Percentiles rank a stretch among this genome's conserved stretches.
These are phyloP conservation scores for Pichia norvegensis DNA, from an alignment of 1,139 yeast species.

Conservation along the genomic window DNA sequence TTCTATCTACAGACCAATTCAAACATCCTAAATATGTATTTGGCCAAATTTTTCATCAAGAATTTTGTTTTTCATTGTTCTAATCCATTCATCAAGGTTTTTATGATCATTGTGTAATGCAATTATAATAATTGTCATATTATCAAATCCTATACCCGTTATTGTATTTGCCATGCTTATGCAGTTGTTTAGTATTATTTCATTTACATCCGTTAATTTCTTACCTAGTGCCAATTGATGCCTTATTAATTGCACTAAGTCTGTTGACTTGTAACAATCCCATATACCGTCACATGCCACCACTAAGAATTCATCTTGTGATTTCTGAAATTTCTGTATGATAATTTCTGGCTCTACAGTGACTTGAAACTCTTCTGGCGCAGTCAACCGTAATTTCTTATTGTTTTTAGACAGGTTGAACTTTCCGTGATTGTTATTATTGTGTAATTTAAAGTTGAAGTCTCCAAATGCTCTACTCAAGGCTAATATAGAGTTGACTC, in stretches of 20 bases:
- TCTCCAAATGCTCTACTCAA: conserved; percentile 74
- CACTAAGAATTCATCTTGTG: conserved; percentile 53
- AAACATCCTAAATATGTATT: neutral
- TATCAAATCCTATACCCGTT: conserved; percentile 76
- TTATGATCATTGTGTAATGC: conserved; percentile 31
- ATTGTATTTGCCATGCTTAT: conserved; percentile 64
- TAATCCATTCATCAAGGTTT: conserved; percentile 49
- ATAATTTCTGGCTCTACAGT: conserved; percentile 67
- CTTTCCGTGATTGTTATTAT: conserved; percentile 26
- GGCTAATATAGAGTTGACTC: conserved; percentile 70
- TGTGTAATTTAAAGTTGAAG: conserved; percentile 47
- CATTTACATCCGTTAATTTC: conserved; percentile 50
- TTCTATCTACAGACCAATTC: neutral
- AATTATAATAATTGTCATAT: conserved; percentile 64
- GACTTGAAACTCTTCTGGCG: conserved; percentile 41
- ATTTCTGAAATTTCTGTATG: conserved; percentile 33
- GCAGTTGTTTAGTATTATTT: conserved; percentile 55
- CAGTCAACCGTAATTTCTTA: conserved; percentile 31
- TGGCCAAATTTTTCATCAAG: conserved; percentile 39
- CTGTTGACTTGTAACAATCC: conserved; percentile 64
- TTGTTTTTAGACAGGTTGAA: conserved; percentile 17
- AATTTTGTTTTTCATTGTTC: conserved; percentile 41
- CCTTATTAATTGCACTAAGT: conserved; percentile 46
- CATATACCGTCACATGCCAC: conserved; percentile 76
- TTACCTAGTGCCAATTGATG: conserved; percentile 51